Base-by-base conservation (phyloP, 2,329 filamentous ascomycete species). In the Alternaria triticina region DNA sequence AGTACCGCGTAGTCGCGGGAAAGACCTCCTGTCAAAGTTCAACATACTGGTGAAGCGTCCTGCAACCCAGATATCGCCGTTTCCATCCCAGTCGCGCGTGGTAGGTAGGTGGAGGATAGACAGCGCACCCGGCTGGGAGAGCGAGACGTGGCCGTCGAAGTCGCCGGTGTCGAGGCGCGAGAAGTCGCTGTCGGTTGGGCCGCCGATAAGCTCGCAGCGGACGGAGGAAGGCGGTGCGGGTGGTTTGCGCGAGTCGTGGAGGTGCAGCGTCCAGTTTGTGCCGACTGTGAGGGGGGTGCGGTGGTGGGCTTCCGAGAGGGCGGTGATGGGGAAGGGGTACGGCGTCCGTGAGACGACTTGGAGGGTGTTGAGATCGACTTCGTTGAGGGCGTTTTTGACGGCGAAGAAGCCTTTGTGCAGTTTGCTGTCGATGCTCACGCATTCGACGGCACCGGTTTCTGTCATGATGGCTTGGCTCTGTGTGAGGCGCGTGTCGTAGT, bases 11-110 rank as follows among this genome's bases (percentile, higher is more conserved):
- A 97, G 86, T 15, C 87, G 87, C 0, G 93, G 92, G 73, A 97
- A 96, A 79, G 88, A 93, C 47, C 95, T 90, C 4, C 94, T 88
- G 75, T 97, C 94, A 80, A 97, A 98, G 75, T 93, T 91, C 4
- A 97, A 83, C 60, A 97, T 92, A 72, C 89, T 94, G 5, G 94
- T 91, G 76, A 97, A 97, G 15, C 95, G 88, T 0, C 95, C 95
- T 5, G 91, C 93, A 36, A 97, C 89, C 82, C 94, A 95, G 44
- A 98, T 96, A 28, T 96, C 91, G 62, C 91, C 87, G 54, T 92
- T 91, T 17, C 89, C 84, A 65, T 87, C 84, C 52, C 82, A 81
- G 9, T 82, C 79, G 0, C 85, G 86, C 1, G 87, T 82, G 9
- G 82, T 84, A 13, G 90, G 90, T 27, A 94, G 83, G 75, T 97